These are phyloP conservation scores for Ogataea nonfermentans DNA, from an alignment of 805 yeast genomes.

Conservation along the genomic window DNA sequence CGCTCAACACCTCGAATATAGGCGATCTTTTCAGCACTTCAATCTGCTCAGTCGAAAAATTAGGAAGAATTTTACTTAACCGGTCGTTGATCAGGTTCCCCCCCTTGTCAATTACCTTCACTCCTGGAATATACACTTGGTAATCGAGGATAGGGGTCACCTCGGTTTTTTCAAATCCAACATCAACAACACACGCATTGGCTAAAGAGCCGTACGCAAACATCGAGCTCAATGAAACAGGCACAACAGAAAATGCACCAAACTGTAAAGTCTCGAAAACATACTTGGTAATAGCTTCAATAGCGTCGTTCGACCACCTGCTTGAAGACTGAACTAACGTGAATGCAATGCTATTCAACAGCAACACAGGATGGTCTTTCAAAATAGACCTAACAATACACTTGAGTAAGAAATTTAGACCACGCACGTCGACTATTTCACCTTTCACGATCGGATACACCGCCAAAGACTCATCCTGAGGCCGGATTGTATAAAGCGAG, in stretches of 20 bases:
- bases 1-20: conserved; percentile 76
- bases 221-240: conserved; percentile 64
- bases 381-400: conserved; percentile 50
- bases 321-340: conserved; percentile 59
- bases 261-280: conserved; percentile 71
- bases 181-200: conserved; percentile 72
- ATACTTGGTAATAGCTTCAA: conserved; percentile 71
- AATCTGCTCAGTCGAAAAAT: conserved; percentile 54
- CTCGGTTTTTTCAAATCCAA: conserved; percentile 75
- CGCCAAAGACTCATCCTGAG: conserved; percentile 39
- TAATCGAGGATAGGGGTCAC: conserved; percentile 78
- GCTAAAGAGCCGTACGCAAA: conserved; percentile 69
- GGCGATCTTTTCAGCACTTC: conserved; percentile 71
- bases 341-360: conserved; percentile 55
- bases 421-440: conserved; percentile 62
- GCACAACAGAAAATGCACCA: conserved; percentile 68
- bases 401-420: conserved; percentile 62
- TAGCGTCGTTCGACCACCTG: conserved; percentile 64
- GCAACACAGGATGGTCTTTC: conserved; percentile 30
- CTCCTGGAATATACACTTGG: conserved; percentile 56
- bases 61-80: conserved; percentile 55
- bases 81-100: conserved; percentile 60
- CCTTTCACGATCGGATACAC: conserved; percentile 68
- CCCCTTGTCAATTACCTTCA: conserved; percentile 44
- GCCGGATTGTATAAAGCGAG: conserved; percentile 37